Conservation (phyloP, 257 asterid genomes). For the Fraxinus pennsylvanica region DNA sequence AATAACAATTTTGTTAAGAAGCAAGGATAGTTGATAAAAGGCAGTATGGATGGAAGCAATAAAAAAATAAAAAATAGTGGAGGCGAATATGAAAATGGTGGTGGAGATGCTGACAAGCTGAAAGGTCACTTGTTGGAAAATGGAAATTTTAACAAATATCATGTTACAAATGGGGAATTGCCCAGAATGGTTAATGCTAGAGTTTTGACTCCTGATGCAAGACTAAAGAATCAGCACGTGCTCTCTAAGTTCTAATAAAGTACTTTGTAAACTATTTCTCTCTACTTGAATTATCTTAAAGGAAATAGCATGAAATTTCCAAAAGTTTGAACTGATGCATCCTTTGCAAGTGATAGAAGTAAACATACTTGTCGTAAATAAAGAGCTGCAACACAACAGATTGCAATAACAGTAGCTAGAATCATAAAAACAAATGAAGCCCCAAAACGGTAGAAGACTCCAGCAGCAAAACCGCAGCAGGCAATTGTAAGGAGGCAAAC, state of each 20-base stretch:
- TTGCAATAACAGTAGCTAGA: slow-evolving; percentile 57
- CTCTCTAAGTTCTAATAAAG: neutral
- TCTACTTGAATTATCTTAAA: neutral
- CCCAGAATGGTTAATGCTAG: slow-evolving; percentile 29
- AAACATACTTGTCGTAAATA: slow-evolving; percentile 69
- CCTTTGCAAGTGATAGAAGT: slow-evolving; percentile 1
- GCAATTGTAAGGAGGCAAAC: slow-evolving; percentile 68
- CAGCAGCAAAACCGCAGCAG: slow-evolving; percentile 75
- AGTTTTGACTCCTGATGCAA: neutral
- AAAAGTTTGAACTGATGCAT: neutral
- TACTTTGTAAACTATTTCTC: neutral
- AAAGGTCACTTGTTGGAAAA: slow-evolving; percentile 45
- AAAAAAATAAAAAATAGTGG: slow-evolving; percentile 74
- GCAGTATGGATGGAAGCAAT: slow-evolving; percentile 60
- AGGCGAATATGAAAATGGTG: slow-evolving; percentile 62
- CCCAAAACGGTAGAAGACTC: slow-evolving; percentile 65
- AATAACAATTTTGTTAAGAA: slow-evolving; percentile 56
- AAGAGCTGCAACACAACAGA: slow-evolving; percentile 57
- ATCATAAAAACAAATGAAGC: slow-evolving; percentile 59
- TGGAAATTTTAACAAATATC: slow-evolving; percentile 48
- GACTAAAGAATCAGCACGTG: neutral
- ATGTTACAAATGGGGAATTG: slow-evolving; percentile 41
- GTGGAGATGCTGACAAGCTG: slow-evolving; percentile 50
- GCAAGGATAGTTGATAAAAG: slow-evolving; percentile 68
- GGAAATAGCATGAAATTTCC: neutral